These are phyloP conservation scores for Aristolochia californica DNA, from an alignment of 164 flowering plant species.

Conservation along the genomic window DNA sequence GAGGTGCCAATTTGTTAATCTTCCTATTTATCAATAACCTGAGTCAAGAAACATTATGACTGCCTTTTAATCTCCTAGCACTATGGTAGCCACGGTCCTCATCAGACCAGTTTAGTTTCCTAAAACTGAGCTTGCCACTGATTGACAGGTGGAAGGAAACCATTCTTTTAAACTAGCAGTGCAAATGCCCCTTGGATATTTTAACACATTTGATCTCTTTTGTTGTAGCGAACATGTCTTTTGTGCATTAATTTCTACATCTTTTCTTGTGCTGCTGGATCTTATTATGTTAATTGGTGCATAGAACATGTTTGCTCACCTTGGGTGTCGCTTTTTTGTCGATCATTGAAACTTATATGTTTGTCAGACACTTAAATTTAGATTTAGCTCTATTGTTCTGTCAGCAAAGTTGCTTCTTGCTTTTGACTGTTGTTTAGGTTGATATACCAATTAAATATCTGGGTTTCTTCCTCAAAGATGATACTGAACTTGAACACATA, in stretches of 20 bases:
- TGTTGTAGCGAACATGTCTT: too few species aligned
- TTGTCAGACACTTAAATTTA: not conserved
- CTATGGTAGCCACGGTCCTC: not conserved
- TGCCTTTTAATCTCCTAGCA: not conserved
- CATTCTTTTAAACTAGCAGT: too few species aligned
- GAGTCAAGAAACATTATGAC: not conserved
- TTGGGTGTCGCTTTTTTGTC: too few species aligned
- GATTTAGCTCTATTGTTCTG: not conserved
- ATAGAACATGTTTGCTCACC: too few species aligned
- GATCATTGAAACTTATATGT: not conserved
- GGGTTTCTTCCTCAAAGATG: constrained; percentile 86
- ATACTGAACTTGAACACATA: constrained; percentile 76
- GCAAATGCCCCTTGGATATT: not conserved
- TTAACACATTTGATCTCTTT: too few species aligned
- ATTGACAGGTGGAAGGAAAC: too few species aligned
- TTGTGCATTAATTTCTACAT: too few species aligned
- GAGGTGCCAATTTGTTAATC: constrained; percentile 46
- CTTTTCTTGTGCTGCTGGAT: too few species aligned
- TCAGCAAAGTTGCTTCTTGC: not conserved
- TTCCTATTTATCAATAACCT: not conserved
- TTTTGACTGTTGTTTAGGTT: constrained; percentile 36
- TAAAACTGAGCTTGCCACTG: too few species aligned
- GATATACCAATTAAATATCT: constrained; percentile 87
- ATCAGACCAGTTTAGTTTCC: too few species aligned
- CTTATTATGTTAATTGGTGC: too few species aligned